A percentile compares a stretch with the other conserved stretches of the same genome.
phyloP scores from a whole-genome alignment of 2,329 filamentous ascomycete species.

The Paecilomyces dactylethromorphus region DNA sequence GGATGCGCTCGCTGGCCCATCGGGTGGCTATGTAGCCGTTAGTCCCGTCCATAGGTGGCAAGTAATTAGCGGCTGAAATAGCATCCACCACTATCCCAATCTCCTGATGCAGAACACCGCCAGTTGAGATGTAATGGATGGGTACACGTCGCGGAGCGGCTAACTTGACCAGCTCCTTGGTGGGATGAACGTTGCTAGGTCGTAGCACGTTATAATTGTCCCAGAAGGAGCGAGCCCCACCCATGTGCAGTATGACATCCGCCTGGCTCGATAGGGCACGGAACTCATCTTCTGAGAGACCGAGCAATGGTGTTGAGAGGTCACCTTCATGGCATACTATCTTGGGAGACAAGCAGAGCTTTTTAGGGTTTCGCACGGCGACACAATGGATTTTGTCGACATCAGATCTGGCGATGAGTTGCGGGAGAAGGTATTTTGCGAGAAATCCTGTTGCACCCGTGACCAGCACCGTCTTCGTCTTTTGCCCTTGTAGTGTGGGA shows the following conservation, averaged over 20 bases:
- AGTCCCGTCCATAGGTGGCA: no score
- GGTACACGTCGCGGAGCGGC: not conserved
- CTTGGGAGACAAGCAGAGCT: not conserved
- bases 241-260: conserved; percentile 1
- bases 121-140: conserved; percentile 2
- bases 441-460: not conserved
- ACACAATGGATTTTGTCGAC: not conserved
- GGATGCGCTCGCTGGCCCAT: no score
- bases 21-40: no score
- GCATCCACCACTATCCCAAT: no score
- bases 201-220: conserved; percentile 1
- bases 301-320: not conserved
- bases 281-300: not conserved
- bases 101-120: conserved; percentile 1
- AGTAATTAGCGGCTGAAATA: no score
- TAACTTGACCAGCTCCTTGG: not conserved
- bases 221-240: conserved; percentile 1
- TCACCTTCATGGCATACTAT: not conserved
- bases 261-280: not conserved
- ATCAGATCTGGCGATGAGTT: not conserved
- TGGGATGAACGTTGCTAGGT: not conserved
- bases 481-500: not conserved
- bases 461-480: not conserved
- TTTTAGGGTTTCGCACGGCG: not conserved
- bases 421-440: conserved; percentile 1